Evolutionary conservation across 805 yeast genomes (phyloP), one percentile per base, ranked within the genome.

Genomic region (Candida morakotiae): DNA sequence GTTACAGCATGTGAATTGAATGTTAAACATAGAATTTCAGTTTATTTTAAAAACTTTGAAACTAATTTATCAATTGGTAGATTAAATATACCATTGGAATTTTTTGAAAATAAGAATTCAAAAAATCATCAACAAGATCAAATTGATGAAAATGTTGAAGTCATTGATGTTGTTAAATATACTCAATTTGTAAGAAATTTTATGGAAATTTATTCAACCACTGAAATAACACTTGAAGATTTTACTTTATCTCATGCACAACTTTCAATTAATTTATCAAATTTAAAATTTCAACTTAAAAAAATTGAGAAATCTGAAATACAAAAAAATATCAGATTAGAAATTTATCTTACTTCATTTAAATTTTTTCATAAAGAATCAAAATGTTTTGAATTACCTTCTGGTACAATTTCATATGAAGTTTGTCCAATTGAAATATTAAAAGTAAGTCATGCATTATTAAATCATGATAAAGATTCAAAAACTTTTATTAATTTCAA

Each of bases 381-480:
- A 31, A 50, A 48, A 28, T 56, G 64, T 38, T 38, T 67, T 25
- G 69, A 61, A 21, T 33, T 67, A 6, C 71, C 71, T 0, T 56
- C 71, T 3, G 55, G 58, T 10, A 51, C 69, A 1, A 46, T 59
- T 2, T 27, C 41, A 35, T 29, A 45, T 43, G 43, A 56, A 51
- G 46, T 51, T 46, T 40, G 49, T 48, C 60, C 44, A 16, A 53
- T 36, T 20, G 51, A 52, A 13, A 28, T 50, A 3, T 38, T 58
- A 5, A 43, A 49, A 23, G 63, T 53, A 4, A 33, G 45, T 3
- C 47, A 49, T 25, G 36, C 41, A 4, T 26, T 49, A 18, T 27
- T 36, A 2, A 39, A 38, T 29, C 28, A 33, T 15, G 35, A 32
- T 17, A 23, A 38, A 21, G 22, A 34, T 14, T 29, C 49, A 1